These are phyloP conservation scores for Penicillium sp. DNA, from an alignment of 2,329 filamentous ascomycete species.

Conservation along the genomic window DNA sequence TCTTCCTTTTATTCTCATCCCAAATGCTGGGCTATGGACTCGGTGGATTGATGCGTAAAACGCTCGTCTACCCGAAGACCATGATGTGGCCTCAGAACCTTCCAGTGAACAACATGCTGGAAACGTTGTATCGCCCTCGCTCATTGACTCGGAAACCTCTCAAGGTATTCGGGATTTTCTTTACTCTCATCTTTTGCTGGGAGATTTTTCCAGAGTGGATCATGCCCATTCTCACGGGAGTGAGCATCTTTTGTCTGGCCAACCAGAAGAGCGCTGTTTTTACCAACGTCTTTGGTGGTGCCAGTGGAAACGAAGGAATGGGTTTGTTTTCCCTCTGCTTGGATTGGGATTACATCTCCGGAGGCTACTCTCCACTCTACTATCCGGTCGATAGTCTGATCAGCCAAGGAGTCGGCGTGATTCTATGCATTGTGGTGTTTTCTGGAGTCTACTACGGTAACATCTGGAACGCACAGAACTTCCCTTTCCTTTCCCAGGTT, in stretches of 20 bases:
- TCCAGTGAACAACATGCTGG: conserved; percentile 39
- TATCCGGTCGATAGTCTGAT: conserved; percentile 40
- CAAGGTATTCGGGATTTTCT: conserved; percentile 31
- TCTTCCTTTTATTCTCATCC: conserved; percentile 51
- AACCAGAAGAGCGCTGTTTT: conserved; percentile 46
- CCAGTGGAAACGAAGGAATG: conserved; percentile 48
- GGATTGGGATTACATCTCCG: conserved; percentile 49
- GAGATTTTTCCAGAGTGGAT: conserved; percentile 45
- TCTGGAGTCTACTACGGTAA: conserved; percentile 47
- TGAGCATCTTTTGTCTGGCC: conserved; percentile 50
- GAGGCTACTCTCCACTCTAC: conserved; percentile 36
- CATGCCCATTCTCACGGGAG: conserved; percentile 40
- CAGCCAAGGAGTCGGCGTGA: conserved; percentile 43
- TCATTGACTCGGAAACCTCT: conserved; percentile 35
- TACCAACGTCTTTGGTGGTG: conserved; percentile 54
- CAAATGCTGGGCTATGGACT: conserved; percentile 54
- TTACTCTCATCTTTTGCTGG: conserved; percentile 45
- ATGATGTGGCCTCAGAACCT: conserved; percentile 49
- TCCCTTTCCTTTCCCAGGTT: conserved; percentile 47
- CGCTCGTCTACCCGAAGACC: conserved; percentile 51
- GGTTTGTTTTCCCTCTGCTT: conserved; percentile 36
- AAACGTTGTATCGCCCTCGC: conserved; percentile 43
- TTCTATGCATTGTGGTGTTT: conserved; percentile 40
- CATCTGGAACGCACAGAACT: conserved; percentile 37
- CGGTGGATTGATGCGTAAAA: conserved; percentile 49